Conservation (phyloP, 176 grass and related monocot species). For the Chloris gayana region DNA sequence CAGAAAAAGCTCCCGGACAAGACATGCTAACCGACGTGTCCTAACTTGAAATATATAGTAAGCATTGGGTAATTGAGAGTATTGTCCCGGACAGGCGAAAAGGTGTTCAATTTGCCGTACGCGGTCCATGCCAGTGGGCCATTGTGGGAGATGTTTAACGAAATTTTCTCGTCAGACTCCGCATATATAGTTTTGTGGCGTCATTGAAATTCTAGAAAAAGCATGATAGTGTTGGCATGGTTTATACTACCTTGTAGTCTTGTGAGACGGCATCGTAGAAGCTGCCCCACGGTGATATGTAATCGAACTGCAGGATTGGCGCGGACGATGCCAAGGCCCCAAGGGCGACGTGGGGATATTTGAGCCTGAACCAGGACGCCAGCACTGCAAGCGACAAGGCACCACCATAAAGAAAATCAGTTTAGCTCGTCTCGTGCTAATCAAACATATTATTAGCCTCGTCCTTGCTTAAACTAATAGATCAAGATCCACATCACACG, state of each 20-base stretch:
- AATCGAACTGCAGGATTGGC: conserved; percentile 87
- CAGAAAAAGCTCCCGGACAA: neutral
- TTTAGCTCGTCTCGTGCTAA: neutral
- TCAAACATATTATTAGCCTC: neutral
- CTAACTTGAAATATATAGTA: neutral
- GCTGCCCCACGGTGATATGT: conserved; percentile 73
- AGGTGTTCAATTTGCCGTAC: neutral
- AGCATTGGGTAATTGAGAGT: neutral
- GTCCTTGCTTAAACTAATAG: neutral
- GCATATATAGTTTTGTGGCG: neutral
- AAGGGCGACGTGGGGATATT: conserved; percentile 91
- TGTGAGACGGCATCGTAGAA: conserved; percentile 86
- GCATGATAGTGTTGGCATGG: neutral
- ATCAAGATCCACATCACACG: neutral
- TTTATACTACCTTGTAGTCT: conserved; percentile 91
- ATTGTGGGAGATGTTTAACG: neutral
- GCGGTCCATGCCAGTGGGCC: neutral
- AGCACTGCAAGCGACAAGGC: conserved; percentile 55
- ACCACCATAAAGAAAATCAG: neutral
- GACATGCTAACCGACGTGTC: conserved; percentile 26
- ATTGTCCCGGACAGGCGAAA: neutral
- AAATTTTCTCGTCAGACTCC: neutral
- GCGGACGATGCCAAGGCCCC: conserved; percentile 86
- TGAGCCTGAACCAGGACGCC: conserved; percentile 94
- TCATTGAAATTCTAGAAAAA: neutral